Conservation (phyloP, 2,329 filamentous ascomycete species). For the Pseudocercospora musae region DNA sequence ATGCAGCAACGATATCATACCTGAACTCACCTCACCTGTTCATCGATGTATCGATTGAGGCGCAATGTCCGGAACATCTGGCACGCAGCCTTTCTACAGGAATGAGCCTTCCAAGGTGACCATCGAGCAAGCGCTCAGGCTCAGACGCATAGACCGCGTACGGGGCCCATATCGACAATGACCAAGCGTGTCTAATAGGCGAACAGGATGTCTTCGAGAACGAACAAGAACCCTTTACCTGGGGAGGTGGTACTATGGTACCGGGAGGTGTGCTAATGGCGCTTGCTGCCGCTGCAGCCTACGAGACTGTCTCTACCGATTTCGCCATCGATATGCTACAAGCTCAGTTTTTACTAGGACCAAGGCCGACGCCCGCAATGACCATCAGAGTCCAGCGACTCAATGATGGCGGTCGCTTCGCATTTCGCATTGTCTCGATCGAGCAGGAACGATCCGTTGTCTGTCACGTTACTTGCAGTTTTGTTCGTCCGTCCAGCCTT, state of each 20-base stretch:
- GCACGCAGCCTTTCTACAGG: too few species aligned
- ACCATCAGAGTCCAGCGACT: constrained; percentile 10
- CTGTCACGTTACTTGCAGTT: constrained; percentile 17
- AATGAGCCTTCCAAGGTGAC: not conserved
- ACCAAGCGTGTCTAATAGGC: not conserved
- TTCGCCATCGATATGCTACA: constrained; percentile 16
- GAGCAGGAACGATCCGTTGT: constrained; percentile 8
- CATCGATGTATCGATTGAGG: too few species aligned
- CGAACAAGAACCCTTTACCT: constrained; percentile 12
- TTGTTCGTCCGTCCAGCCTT: constrained; percentile 14
- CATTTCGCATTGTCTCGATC: constrained; percentile 9
- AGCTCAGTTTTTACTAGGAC: constrained; percentile 6
- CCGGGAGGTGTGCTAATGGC: constrained; percentile 9
- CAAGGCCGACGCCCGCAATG: not conserved
- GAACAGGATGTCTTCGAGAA: constrained; percentile 13
- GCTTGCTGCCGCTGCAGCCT: constrained; percentile 13
- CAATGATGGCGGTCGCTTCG: constrained; percentile 15
- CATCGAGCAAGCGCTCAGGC: not conserved
- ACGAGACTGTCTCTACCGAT: constrained; percentile 11
- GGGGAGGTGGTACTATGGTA: constrained; percentile 9
- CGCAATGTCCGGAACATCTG: too few species aligned
- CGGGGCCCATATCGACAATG: not conserved
- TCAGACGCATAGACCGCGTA: not conserved
- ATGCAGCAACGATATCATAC: too few species aligned
- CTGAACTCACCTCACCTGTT: too few species aligned